Evolutionary conservation across 176 grass and related monocot species (phyloP).

Genomic region (Sorghum bicolor): DNA sequence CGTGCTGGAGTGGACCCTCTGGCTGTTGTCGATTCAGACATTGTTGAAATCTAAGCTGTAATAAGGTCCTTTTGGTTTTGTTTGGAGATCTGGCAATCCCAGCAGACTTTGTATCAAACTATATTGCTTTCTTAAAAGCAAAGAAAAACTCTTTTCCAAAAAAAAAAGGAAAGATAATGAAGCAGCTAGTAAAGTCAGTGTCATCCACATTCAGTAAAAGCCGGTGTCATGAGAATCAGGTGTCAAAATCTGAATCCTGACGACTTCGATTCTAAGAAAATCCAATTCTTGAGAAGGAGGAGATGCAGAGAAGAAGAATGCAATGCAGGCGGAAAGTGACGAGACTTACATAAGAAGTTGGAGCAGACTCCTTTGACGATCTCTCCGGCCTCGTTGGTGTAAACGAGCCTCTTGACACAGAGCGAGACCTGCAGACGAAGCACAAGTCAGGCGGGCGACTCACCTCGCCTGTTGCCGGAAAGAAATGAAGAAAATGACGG

Average conservation of each 20-base stretch:
- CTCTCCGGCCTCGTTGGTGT: constrained; percentile 86
- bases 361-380: constrained; percentile 96
- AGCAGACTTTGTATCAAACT: neutral
- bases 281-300: neutral
- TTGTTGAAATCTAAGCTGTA: neutral
- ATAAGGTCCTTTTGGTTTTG: neutral
- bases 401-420: constrained; percentile 95
- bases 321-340: neutral
- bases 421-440: constrained; percentile 61
- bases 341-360: constrained; percentile 73
- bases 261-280: neutral
- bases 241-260: neutral
- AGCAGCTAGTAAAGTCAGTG: neutral
- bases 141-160: neutral
- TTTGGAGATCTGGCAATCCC: no score
- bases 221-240: neutral
- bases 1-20: neutral
- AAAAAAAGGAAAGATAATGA: neutral
- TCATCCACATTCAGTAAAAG: neutral
- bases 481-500: neutral
- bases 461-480: neutral
- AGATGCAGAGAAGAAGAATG: neutral
- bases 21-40: no score
- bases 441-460: neutral
- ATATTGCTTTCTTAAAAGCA: neutral